Percentiles rank a stretch among this genome's conserved stretches.
These are phyloP conservation scores for Hypoxylon fuscum DNA, from an alignment of 495 filamentous ascomycete genomes.

Conservation along the genomic window DNA sequence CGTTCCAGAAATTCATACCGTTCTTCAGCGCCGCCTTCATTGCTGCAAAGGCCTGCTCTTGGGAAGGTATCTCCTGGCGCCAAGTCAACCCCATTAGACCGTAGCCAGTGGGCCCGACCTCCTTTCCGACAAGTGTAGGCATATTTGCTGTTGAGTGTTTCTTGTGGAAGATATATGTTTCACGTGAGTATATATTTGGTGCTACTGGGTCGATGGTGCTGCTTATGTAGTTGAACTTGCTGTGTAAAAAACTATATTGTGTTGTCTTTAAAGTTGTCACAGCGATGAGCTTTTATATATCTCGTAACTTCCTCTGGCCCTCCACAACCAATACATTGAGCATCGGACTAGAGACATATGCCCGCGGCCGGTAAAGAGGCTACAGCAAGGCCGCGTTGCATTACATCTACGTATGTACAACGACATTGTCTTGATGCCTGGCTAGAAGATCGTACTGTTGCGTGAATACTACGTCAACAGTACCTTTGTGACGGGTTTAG, in stretches of 20 bases:
- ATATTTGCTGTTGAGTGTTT: constrained; percentile 43
- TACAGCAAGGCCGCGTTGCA: neutral
- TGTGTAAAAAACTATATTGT: too few species aligned
- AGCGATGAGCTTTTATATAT: too few species aligned
- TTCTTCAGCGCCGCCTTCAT: constrained; percentile 71
- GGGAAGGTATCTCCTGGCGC: constrained; percentile 64
- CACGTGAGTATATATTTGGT: neutral
- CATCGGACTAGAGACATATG: too few species aligned
- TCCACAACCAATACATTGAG: too few species aligned
- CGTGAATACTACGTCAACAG: constrained; percentile 6
- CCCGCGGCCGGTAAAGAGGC: too few species aligned
- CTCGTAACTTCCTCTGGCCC: too few species aligned
- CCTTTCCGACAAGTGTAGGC: constrained; percentile 59
- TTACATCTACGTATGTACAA: neutral
- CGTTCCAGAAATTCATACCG: constrained; percentile 82
- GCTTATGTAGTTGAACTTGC: too few species aligned
- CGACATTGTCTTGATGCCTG: neutral
- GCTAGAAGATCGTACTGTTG: neutral
- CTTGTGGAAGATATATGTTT: neutral
- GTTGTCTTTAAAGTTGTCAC: too few species aligned
- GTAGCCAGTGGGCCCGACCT: constrained; percentile 65
- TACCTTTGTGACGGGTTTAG: constrained; percentile 5
- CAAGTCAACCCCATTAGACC: constrained; percentile 80
- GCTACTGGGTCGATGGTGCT: neutral
- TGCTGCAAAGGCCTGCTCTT: constrained; percentile 72